These are phyloP conservation scores for Nemania sp. DNA, from an alignment of 2,329 filamentous ascomycete genomes.

Conservation along the genomic window DNA sequence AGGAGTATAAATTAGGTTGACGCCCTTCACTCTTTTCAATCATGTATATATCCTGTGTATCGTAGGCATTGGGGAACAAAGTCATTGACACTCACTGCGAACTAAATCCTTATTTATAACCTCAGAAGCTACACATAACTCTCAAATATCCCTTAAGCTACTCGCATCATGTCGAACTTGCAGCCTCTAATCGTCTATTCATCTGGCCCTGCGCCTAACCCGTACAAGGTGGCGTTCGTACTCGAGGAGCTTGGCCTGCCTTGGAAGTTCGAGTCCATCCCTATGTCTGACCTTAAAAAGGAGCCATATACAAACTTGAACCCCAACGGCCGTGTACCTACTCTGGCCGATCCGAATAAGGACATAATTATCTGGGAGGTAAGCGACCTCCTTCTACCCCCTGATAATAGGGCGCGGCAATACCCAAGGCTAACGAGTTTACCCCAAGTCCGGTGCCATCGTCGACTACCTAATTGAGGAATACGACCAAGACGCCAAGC, in stretches of 20 bases:
- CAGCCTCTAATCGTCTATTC: slow-evolving; percentile 21
- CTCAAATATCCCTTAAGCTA: not conserved
- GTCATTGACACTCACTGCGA: not conserved
- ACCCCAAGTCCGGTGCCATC: slow-evolving; percentile 57
- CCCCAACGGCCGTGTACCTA: slow-evolving; percentile 48
- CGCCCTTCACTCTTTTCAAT: not conserved
- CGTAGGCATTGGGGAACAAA: too few species aligned
- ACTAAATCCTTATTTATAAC: not conserved
- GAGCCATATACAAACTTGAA: slow-evolving; percentile 41
- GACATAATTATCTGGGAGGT: slow-evolving; percentile 57
- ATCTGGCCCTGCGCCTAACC: slow-evolving; percentile 22
- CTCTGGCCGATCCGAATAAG: slow-evolving; percentile 59
- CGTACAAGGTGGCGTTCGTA: slow-evolving; percentile 35
- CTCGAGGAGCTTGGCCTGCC: slow-evolving; percentile 41
- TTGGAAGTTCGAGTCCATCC: slow-evolving; percentile 38
- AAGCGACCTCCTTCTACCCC: not conserved
- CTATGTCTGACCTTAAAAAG: slow-evolving; percentile 38
- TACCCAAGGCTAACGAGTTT: not conserved
- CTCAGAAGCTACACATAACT: not conserved
- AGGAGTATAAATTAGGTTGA: not conserved
- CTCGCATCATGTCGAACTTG: slow-evolving; percentile 12
- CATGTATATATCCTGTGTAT: too few species aligned
- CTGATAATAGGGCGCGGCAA: not conserved
- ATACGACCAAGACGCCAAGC: slow-evolving; percentile 47
- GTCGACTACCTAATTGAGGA: slow-evolving; percentile 56